These are phyloP conservation scores for Aspergillus neoniger DNA, from an alignment of 2,329 filamentous ascomycete species.

Conservation along the genomic window DNA sequence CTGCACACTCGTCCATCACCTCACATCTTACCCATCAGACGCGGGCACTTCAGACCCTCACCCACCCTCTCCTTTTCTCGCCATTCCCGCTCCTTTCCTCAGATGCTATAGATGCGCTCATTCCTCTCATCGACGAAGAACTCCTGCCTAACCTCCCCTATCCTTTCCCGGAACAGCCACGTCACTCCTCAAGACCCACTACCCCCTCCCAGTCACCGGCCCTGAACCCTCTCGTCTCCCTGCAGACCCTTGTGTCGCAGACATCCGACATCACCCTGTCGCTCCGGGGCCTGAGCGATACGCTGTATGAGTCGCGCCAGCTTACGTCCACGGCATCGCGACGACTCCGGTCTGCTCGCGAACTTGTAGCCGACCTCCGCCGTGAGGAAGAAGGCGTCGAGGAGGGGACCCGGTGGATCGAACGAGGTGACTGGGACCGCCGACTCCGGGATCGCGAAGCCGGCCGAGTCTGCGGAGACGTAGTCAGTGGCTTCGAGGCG, in stretches of 20 bases:
- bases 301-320: conserved; percentile 90
- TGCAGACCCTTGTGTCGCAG: conserved; percentile 68
- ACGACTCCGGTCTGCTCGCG: conserved; percentile 76
- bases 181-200: conserved; percentile 29
- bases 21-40: conserved; percentile 64
- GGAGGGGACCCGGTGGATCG: conserved; percentile 79
- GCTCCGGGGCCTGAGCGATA: conserved; percentile 83
- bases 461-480: conserved; percentile 78
- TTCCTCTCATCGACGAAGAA: conserved; percentile 58
- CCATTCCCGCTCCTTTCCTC: conserved; percentile 55
- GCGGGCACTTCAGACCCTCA: conserved; percentile 59
- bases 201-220: conserved; percentile 34
- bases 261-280: conserved; percentile 75
- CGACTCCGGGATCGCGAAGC: conserved; percentile 76
- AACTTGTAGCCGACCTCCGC: conserved; percentile 81
- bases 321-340: conserved; percentile 79
- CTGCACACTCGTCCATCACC: conserved; percentile 59
- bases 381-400: conserved; percentile 80
- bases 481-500: conserved; percentile 89
- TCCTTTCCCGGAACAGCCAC: conserved; percentile 38
- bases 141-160: conserved; percentile 55
- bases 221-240: conserved; percentile 60
- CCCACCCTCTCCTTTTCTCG: conserved; percentile 60
- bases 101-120: conserved; percentile 58
- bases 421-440: conserved; percentile 79